Base-by-base conservation (phyloP, 73 alveolate genomes). In the Blepharisma stoltei region DNA sequence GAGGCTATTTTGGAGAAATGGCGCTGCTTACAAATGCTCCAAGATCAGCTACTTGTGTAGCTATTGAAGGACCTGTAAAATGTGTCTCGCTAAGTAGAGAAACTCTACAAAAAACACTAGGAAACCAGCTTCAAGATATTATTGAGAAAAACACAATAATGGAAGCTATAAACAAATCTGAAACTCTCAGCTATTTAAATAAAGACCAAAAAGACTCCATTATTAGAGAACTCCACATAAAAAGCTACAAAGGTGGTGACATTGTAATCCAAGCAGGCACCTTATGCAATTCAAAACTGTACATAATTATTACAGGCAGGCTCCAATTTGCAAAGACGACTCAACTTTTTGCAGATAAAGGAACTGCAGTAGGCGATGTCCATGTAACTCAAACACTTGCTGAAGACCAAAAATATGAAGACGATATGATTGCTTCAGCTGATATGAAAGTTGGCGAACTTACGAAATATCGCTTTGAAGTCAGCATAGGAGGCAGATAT, bases 31-130 rank as follows among this genome's bases (percentile, higher is more conserved):
- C 54, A 21, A 79, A 84, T 45, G 82, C 75, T 25, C 89, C 89
- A 43, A 44, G 92, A 38, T 43, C 90, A 55, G 92, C 92, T 14
- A 80, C 90, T 32, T 83, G 81, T 7, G 82, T 18, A 60, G 92
- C 92, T 9, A 60, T 75, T 46, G 80, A 84, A 32, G 54, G 67
- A 32, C 84, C 70, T 23, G 88, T 82, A 32, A 69, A 73, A 48
- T 70, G 88, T 46, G 54, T 84, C 20, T 84, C 84, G 9, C 65
- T 84, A 6, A 82, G 80, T 1, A 79, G 89, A 71, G 92, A 84
- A 49, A 68, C 78, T 6, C 69, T 84, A 0, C 71, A 81, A 6
- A 84, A 82, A 60, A 80, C 80, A 38, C 54, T 84, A 25, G 84
- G 88, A n/a, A 81, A 84, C 48, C 49, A 73, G 54, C 81, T 84